phyloP scores from a whole-genome alignment of 768 basidiomycete genomes.

The Bullera alba region DNA sequence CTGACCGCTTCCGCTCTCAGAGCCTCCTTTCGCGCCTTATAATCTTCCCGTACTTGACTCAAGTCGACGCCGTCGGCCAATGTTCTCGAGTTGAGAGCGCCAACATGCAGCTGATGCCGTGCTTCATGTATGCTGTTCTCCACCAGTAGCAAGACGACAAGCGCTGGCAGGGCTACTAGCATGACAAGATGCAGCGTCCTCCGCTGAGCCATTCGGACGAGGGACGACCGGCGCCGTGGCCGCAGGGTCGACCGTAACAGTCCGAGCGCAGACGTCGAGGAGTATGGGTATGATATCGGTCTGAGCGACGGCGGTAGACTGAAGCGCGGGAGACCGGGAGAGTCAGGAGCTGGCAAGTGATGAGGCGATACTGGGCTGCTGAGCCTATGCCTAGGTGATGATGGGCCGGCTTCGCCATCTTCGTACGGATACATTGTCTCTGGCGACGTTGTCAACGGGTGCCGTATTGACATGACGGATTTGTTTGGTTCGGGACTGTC shows the following conservation, averaged over 20 bases:
- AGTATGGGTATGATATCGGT: constrained; percentile 1
- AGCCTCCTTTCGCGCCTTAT: neutral
- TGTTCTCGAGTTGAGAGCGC: neutral
- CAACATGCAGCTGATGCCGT: neutral
- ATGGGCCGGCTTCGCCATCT: no score
- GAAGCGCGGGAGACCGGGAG: neutral
- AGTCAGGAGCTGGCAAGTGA: no score
- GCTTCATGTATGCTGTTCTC: neutral
- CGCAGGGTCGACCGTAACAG: constrained; percentile 1
- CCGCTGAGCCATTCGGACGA: neutral
- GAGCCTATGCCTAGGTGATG: no score
- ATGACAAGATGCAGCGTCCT: neutral
- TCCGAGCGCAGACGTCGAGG: neutral
- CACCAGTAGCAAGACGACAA: neutral
- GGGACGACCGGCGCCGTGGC: neutral
- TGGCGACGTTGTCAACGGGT: no score
- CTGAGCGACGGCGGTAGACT: neutral
- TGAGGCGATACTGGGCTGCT: no score
- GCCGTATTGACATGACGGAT: no score
- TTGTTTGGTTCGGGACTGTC: no score
- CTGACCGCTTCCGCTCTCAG: neutral
- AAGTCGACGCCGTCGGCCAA: neutral
- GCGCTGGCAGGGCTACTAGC: neutral
- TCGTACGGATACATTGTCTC: no score
- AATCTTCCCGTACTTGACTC: neutral